Evolutionary conservation across 208 protist genomes (phyloP).

Genomic region (Herpetomonas samuelpessoai): DNA sequence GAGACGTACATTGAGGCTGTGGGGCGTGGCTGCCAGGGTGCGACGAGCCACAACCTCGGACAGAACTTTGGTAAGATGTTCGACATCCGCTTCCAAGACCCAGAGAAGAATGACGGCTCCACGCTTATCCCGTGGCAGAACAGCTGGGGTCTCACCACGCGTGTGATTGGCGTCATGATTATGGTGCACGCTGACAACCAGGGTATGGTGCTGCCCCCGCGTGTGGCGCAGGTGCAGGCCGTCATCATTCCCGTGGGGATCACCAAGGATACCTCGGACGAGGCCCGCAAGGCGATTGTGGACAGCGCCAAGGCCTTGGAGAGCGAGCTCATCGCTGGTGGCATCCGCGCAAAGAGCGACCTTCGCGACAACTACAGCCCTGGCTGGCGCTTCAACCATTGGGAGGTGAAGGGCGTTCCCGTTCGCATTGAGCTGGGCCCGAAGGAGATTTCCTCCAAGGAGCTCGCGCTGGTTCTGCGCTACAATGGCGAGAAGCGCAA

Average conservation of each 20-base stretch:
- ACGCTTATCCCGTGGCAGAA: constrained; percentile 97
- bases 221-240: constrained; percentile 95
- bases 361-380: constrained; percentile 95
- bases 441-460: constrained; percentile 90
- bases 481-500: constrained; percentile 63
- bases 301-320: constrained; percentile 52
- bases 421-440: constrained; percentile 98
- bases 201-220: constrained; percentile 98
- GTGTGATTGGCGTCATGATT: constrained; percentile 97
- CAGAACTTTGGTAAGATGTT: constrained; percentile 99
- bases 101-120: constrained; percentile 70
- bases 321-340: constrained; percentile 53
- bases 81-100: constrained; percentile 94
- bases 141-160: constrained; percentile 99
- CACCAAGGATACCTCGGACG: constrained; percentile 73
- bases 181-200: constrained; percentile 99
- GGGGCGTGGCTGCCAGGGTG: constrained; percentile 96
- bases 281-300: constrained; percentile 49
- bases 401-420: constrained; percentile 97
- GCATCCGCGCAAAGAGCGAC: constrained; percentile 91
- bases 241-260: constrained; percentile 93
- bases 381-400: constrained; percentile 98
- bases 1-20: constrained; percentile 98
- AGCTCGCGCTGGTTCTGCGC: constrained; percentile 59
- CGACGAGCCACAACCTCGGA: constrained; percentile 95